phyloP scores from a whole-genome alignment of 495 filamentous ascomycete genomes.

The Podospora pseudopauciseta region DNA sequence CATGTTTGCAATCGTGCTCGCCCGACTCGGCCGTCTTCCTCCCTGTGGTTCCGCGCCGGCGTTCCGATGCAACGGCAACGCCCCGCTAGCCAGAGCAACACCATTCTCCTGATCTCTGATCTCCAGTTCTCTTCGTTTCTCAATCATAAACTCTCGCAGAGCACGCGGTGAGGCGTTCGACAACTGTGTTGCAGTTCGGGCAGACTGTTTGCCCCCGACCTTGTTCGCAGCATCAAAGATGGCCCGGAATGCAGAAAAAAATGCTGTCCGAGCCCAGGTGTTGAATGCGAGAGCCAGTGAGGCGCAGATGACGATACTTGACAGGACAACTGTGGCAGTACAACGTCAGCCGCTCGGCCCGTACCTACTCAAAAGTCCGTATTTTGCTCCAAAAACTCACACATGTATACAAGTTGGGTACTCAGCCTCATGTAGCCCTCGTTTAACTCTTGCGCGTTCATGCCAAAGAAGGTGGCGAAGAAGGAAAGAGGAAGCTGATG shows the following conservation, averaged over 20 bases:
- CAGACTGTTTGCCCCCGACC: background rate
- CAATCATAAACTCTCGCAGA: constrained; percentile 26
- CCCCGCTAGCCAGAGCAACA: constrained; percentile 8
- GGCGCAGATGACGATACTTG: constrained; percentile 19
- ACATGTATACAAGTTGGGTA: constrained; percentile 37
- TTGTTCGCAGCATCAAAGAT: constrained; percentile 8
- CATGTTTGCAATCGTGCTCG: constrained; percentile 7
- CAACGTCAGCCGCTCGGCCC: background rate
- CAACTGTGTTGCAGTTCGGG: constrained; percentile 5
- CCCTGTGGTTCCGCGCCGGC: background rate
- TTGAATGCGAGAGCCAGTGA: constrained; percentile 28
- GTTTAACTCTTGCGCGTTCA: constrained; percentile 38
- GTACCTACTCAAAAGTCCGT: background rate
- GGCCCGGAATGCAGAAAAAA: constrained; percentile 18
- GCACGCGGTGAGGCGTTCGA: constrained; percentile 20
- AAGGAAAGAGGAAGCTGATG: constrained; percentile 39
- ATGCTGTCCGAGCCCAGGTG: constrained; percentile 17
- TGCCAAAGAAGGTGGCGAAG: constrained; percentile 42
- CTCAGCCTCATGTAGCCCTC: constrained; percentile 23
- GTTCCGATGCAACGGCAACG: constrained; percentile 17
- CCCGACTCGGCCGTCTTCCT: constrained; percentile 7
- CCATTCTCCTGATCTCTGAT: constrained; percentile 1
- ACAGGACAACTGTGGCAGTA: constrained; percentile 19
- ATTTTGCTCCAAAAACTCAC: constrained; percentile 14
- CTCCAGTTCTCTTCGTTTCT: constrained; percentile 27